Conservation (phyloP, 768 basidiomycete genomes). For the Strobilomyces dryophilus region DNA sequence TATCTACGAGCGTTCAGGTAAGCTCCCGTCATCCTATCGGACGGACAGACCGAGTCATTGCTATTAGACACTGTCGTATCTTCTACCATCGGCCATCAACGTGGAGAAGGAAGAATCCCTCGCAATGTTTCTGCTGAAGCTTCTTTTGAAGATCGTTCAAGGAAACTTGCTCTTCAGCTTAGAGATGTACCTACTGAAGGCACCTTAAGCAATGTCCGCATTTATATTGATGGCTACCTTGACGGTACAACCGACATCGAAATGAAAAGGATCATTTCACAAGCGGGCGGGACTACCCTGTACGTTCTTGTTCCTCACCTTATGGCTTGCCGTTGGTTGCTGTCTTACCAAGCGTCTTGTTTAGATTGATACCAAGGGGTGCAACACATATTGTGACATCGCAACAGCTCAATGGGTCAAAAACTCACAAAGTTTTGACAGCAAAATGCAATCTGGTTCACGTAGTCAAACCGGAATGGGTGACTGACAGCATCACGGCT, state of each 20-base stretch:
- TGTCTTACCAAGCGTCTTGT: neutral
- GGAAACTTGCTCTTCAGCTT: constrained; percentile 40
- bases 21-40: constrained; percentile 6
- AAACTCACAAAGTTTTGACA: constrained; percentile 62
- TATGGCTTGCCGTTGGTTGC: neutral
- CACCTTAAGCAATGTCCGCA: constrained; percentile 41
- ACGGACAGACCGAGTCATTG: neutral
- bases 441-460: constrained; percentile 47
- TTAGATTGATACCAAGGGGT: constrained; percentile 51
- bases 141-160: constrained; percentile 41
- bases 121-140: constrained; percentile 26
- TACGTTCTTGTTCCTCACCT: constrained; percentile 36
- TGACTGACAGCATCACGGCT: constrained; percentile 58
- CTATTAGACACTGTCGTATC: constrained; percentile 56
- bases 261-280: constrained; percentile 63
- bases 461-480: constrained; percentile 75
- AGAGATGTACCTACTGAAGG: constrained; percentile 15
- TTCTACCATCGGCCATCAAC: constrained; percentile 66
- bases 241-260: constrained; percentile 73
- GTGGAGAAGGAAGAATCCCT: constrained; percentile 41
- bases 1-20: constrained; percentile 58
- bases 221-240: constrained; percentile 73
- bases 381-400: constrained; percentile 82
- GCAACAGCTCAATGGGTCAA: constrained; percentile 63
- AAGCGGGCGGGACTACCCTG: constrained; percentile 65